phyloP scores from a whole-genome alignment of 495 filamentous ascomycete genomes.

The Tuber borchii region DNA sequence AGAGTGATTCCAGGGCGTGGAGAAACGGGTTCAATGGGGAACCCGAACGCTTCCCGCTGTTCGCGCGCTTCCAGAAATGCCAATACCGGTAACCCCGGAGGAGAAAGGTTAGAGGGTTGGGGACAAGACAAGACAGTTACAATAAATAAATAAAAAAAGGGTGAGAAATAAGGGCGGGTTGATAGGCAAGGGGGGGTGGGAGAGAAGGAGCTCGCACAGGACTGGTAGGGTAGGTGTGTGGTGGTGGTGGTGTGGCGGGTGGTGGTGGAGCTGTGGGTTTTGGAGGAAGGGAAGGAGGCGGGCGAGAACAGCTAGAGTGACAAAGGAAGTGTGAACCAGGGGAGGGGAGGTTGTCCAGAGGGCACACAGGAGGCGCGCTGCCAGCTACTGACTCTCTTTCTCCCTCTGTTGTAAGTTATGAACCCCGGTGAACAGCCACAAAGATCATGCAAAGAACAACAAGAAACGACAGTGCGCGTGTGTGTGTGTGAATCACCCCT shows the following conservation, averaged over 20 bases:
- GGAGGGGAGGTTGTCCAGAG: not conserved
- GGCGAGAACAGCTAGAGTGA: not conserved
- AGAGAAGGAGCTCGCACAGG: not conserved
- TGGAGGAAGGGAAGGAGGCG: not conserved
- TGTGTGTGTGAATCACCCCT: conserved; percentile 1
- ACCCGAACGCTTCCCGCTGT: not conserved
- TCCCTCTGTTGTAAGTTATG: not conserved
- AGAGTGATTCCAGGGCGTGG: conserved; percentile 8
- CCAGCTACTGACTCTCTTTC: not conserved
- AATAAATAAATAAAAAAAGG: not conserved
- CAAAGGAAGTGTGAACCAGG: conserved; percentile 2
- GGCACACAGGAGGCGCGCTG: not conserved
- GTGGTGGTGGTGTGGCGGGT: not conserved
- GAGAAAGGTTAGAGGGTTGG: not conserved
- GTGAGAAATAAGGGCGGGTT: not conserved
- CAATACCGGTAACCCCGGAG: not conserved
- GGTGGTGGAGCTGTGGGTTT: not conserved
- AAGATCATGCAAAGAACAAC: not conserved
- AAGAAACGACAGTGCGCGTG: not conserved
- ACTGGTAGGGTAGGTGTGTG: no score
- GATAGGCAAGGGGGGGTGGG: not conserved
- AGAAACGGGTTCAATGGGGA: not conserved
- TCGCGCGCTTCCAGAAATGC: not conserved
- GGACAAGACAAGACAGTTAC: not conserved
- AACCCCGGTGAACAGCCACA: not conserved